Evolutionary conservation across 352 stramenopile species (phyloP), one percentile per base, ranked within the genome.

Genomic region (Globisporangium spiculum): DNA sequence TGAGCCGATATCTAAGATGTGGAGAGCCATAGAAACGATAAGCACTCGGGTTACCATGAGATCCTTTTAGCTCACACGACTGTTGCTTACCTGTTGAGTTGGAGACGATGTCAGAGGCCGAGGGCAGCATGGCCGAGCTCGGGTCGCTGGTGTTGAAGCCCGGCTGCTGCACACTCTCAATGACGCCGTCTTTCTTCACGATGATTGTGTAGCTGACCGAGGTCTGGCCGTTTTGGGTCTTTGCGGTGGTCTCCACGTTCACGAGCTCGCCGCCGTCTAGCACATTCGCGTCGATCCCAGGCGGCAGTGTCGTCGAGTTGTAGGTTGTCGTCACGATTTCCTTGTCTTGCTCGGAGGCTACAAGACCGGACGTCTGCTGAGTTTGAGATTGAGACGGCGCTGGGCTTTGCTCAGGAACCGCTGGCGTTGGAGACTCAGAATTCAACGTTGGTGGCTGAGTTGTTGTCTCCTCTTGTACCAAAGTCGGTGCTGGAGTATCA

Each of bases 181-280:
- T 36, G 66, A 69, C 55, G 70, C 75, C 46, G 46, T 64, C 74
- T 22, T 68, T 75, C 63, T 68, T 73, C 12, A 78, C 75, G 68
- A 84, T 68, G 66, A 84, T 75, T 34, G 73, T 76, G 65, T 84
- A 84, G 62, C 58, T 79, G 66, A 79, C 72, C 2, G 67, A 70
- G 2, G 65, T 79, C 27, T 71, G 73, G 34, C 73, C 75, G 22
- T 80, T 57, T 9, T 41, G 61, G 1, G 67, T 65, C 27, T 71
- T 77, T 26, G 70, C 76, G 46, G 71, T 73, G 3, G 75, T 80
- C 27, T 82, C 71, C 20, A 84, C 75, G 4, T 60, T 65, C 8
- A 80, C 68, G 50, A 84, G 75, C 26, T 81, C 63, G 16, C 70
- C 71, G 9, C 75, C 77, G 10, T 70, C 60, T 20, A 84, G 75